A percentile compares a stretch with the other conserved stretches of the same genome.
phyloP scores from a whole-genome alignment of 2,329 filamentous ascomycete genomes.

The Alternaria dauci region DNA sequence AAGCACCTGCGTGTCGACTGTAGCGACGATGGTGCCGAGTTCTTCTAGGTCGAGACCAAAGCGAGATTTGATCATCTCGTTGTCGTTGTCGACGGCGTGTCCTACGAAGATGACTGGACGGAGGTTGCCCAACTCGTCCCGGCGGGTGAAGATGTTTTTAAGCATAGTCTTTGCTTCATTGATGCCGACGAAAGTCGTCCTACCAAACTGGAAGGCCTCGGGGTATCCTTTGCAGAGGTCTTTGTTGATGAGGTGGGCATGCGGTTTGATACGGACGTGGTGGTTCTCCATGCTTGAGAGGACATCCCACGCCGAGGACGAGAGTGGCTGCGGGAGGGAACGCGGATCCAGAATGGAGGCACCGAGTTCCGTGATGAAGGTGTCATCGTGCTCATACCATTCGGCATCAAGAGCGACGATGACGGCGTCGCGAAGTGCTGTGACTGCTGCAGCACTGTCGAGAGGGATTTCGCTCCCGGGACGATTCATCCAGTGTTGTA shows the following conservation, averaged over 20 bases:
- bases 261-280: constrained; percentile 25
- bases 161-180: constrained; percentile 17
- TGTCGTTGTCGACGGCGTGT: constrained; percentile 29
- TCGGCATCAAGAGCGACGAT: constrained; percentile 28
- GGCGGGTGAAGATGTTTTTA: constrained; percentile 6
- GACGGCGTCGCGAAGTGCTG: constrained; percentile 14
- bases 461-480: background rate
- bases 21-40: constrained; percentile 21
- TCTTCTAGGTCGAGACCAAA: constrained; percentile 24
- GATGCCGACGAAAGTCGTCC: constrained; percentile 20
- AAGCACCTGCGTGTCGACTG: constrained; percentile 30
- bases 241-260: constrained; percentile 27
- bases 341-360: constrained; percentile 18
- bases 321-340: background rate
- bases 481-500: constrained; percentile 6
- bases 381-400: constrained; percentile 25
- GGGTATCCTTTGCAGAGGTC: constrained; percentile 18
- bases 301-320: constrained; percentile 1
- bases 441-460: background rate
- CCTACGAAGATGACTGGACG: constrained; percentile 33
- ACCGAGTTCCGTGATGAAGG: constrained; percentile 28
- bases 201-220: constrained; percentile 28
- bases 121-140: background rate
- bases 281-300: constrained; percentile 9
- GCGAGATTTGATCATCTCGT: constrained; percentile 20